Base-by-base conservation (phyloP, 768 basidiomycete genomes). In the Lactifluus subvellereus region DNA sequence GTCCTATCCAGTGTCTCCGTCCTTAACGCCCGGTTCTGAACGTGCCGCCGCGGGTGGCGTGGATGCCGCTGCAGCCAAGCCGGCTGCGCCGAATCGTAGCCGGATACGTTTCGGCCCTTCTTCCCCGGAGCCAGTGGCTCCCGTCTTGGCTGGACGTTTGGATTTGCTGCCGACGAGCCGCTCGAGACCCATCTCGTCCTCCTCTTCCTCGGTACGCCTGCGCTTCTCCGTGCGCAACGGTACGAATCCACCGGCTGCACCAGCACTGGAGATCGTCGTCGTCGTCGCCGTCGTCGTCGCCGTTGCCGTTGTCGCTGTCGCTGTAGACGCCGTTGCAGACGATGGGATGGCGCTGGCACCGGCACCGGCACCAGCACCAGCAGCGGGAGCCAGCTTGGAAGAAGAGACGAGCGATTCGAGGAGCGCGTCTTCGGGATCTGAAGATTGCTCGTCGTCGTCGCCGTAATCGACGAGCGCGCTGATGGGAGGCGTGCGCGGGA, bases 401-500 rank as follows among this genome's bases (percentile, higher is more conserved):
- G 66, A 77, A 71, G 66, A 77, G 57, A 82, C 76, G 27, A 86
- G 77, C 14, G 82, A 74, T 70, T 87, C 86, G 35, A 89, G 73
- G 40, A 81, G 70, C 60, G 78, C 79, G 58, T 85, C 82, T 61
- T 75, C 72, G 51, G 76, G 75, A 56, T 88, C 86, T 27, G 75
- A 77, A 9, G 69, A 62, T 22, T 83, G 83, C 48, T 88, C 86
- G 20, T 88, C 88, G 50, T 91, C 89, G 32, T 89, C 90, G 22
- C 78, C 84, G 71, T 93, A 92, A 70, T 91, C 91, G 35, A 89
- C 81, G 55, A 93, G 77, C n/a, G 82, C 77, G 27, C 79, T 78
- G 11, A 89, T 74, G 27, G 80, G 75, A 27, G 84, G 84, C 6
- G 81, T 77, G 52, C 80, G 81, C 57, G 83, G 74, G 6, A 75